phyloP scores from a whole-genome alignment of 768 basidiomycete genomes.

The Tricholoma bakamatsutake region DNA sequence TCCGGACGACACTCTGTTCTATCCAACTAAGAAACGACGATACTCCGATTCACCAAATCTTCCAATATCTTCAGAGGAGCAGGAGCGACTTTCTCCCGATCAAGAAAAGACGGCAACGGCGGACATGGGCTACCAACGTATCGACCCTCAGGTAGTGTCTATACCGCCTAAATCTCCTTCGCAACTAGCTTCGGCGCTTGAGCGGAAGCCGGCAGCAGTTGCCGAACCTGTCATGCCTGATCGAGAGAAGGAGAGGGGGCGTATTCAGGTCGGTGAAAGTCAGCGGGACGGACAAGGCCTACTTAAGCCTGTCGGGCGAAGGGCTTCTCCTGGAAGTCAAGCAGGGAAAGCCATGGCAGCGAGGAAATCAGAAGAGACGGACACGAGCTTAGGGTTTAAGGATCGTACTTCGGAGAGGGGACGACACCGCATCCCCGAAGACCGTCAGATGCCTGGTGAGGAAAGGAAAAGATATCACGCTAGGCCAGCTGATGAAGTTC shows the following conservation, averaged over 20 bases:
- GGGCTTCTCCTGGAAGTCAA: conserved; percentile 47
- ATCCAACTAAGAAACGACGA: conserved; percentile 36
- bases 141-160: conserved; percentile 18
- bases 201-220: conserved; percentile 10
- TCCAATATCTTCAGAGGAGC: conserved; percentile 20
- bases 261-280: not conserved
- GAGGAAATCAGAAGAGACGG: conserved; percentile 34
- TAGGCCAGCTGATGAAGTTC: conserved; percentile 1
- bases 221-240: conserved; percentile 9
- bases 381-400: not conserved
- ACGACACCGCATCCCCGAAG: conserved; percentile 10
- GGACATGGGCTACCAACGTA: conserved; percentile 27
- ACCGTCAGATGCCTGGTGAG: not conserved
- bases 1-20: conserved; percentile 5
- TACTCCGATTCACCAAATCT: conserved; percentile 33
- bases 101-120: conserved; percentile 27
- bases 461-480: conserved; percentile 5
- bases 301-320: conserved; percentile 27
- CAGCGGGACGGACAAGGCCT: conserved; percentile 19
- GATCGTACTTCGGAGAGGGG: conserved; percentile 7
- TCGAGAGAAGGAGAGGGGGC: not conserved
- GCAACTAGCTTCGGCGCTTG: conserved; percentile 18
- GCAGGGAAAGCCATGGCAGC: conserved; percentile 40
- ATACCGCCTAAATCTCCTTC: conserved; percentile 16
- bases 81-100: conserved; percentile 24